Evolutionary conservation across 1,284 basidiomycete genomes (phyloP).

Genomic region (Ganoderma sinense): DNA sequence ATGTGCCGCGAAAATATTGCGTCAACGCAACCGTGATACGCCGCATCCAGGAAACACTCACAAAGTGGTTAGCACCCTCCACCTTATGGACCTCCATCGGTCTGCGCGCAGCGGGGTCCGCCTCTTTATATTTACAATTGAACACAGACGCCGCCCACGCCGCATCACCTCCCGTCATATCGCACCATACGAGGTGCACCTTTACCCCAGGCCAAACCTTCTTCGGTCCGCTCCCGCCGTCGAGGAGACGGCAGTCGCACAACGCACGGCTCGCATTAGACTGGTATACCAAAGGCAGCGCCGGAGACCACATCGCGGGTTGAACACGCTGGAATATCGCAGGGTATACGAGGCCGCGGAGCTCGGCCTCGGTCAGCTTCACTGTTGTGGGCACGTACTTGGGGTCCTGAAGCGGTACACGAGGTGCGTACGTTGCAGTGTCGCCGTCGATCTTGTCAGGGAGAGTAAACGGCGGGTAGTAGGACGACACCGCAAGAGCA

Average conservation of each 20-base stretch:
- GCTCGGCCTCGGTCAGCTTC: conserved; percentile 18
- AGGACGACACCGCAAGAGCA: conserved; percentile 23
- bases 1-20: no score
- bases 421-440: neutral
- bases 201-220: conserved; percentile 27
- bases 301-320: conserved; percentile 11
- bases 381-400: conserved; percentile 15
- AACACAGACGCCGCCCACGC: conserved; percentile 23
- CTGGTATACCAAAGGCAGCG: conserved; percentile 10
- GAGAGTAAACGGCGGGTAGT: conserved; percentile 21
- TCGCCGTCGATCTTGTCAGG: neutral
- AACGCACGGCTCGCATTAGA: conserved; percentile 26
- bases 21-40: no score
- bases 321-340: conserved; percentile 25
- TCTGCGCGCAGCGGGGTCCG: conserved; percentile 16
- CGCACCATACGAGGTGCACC: conserved; percentile 31
- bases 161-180: conserved; percentile 29
- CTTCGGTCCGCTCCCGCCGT: neutral
- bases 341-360: conserved; percentile 18
- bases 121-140: conserved; percentile 3
- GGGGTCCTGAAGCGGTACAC: conserved; percentile 1
- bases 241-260: conserved; percentile 14
- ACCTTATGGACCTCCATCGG: conserved; percentile 25
- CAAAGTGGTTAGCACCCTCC: conserved; percentile 36
- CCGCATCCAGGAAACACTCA: conserved; percentile 11